Conservation (phyloP, 2,329 filamentous ascomycete genomes). For the Aspergillus udagawae region DNA sequence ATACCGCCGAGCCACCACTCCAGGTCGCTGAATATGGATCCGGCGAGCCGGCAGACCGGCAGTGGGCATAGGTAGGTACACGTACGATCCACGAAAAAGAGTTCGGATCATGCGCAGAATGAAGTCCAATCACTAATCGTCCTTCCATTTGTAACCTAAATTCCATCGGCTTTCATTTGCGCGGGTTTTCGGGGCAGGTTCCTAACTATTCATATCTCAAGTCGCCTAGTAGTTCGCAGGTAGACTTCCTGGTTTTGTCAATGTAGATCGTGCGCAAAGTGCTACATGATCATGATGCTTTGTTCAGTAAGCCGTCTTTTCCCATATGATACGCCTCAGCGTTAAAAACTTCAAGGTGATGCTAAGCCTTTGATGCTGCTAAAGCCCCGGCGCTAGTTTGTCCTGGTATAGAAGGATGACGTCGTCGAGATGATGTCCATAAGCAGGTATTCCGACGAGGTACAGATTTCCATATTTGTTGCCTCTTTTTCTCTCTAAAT, state of each 20-base stretch:
- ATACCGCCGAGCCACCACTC: neutral
- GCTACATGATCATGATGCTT: neutral
- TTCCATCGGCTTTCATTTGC: neutral
- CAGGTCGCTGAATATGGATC: neutral
- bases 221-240: neutral
- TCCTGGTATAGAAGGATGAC: neutral
- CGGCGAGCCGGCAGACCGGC: neutral
- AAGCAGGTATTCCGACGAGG: slow-evolving; percentile 5
- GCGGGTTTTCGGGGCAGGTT: neutral
- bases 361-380: neutral
- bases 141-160: neutral
- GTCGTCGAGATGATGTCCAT: neutral
- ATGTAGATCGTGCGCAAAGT: neutral
- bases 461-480: neutral
- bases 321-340: neutral
- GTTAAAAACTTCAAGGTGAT: neutral
- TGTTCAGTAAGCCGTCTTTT: neutral
- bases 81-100: neutral
- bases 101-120: neutral
- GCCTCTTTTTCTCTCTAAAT: neutral
- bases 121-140: neutral
- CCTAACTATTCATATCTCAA: neutral
- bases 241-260: neutral
- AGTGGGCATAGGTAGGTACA: neutral
- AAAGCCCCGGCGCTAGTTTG: neutral